Conservation (phyloP, 2,329 filamentous ascomycete genomes). For the Talaromyces sp. region DNA sequence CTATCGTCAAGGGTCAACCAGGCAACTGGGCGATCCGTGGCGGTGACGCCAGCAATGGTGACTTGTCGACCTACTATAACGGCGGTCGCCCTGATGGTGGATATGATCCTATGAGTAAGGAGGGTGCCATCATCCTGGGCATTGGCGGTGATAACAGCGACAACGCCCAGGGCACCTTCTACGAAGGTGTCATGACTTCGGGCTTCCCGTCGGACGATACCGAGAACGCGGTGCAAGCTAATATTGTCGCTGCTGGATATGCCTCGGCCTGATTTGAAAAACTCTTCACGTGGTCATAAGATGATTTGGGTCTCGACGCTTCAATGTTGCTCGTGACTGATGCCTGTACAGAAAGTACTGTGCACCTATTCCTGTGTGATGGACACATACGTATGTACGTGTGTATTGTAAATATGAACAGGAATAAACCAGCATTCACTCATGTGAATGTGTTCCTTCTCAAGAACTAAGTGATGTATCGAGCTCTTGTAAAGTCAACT, state of each 20-base stretch:
- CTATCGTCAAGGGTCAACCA: conserved; percentile 6
- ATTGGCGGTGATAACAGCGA: conserved; percentile 7
- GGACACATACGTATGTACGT: no score
- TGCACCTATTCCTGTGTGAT: no score
- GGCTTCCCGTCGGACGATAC: conserved; percentile 5
- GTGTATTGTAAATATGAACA: no score
- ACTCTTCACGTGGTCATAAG: no score
- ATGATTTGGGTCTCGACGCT: no score
- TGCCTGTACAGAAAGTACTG: no score
- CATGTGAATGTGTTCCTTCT: no score
- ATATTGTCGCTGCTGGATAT: conserved; percentile 5
- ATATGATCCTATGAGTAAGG: conserved; percentile 4
- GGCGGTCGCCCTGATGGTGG: conserved; percentile 1
- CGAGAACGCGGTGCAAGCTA: conserved; percentile 5
- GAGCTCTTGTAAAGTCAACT: no score
- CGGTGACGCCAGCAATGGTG: conserved; percentile 3
- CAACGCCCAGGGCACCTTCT: conserved; percentile 5
- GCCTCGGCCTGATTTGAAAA: not conserved
- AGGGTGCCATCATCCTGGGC: conserved; percentile 6
- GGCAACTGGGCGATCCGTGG: conserved; percentile 6
- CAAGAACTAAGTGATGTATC: no score
- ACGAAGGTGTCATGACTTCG: conserved; percentile 6
- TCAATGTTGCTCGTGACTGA: no score
- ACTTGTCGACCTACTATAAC: conserved; percentile 3
- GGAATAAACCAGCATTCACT: no score